Base-by-base conservation (phyloP, 23 red algal species). In the Pyropia yezoensis region DNA sequence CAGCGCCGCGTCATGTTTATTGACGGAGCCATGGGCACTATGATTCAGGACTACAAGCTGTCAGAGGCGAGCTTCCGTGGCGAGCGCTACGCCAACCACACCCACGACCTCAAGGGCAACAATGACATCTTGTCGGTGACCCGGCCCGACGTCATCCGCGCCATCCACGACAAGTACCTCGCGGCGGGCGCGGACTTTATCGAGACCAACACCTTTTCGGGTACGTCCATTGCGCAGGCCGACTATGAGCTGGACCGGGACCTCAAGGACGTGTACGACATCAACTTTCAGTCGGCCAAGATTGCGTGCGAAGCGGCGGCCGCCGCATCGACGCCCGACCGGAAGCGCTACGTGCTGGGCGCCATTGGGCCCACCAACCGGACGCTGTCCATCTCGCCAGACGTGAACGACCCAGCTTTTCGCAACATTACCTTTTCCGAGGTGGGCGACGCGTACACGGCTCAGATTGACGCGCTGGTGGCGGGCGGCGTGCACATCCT, bases 141-240 rank as follows among this genome's bases (percentile, higher is more conserved):
- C 26, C 64, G 71, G n/a, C 85, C 85, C 26, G 71, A 90, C 45
- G 61, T 90, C 62, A 90, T 90, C 66, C 74, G 79, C 22, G 57
- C 66, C 60, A 90, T 90, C 60, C 85, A 90, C 62, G 75, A 80
- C 18, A 39, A 78, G 52, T 90, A 81, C 49, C 76, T 90, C 18
- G 75, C 63, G 49, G 76, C 85, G 13, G 85, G 85, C 27, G 66
- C 85, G 20, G 85, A 90, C 75, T 90, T 90, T 30, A 29, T 90
- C 2, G 85, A 90, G 53, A 90, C 85, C 17, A 90, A 90, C 54
- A 90, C 85, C 11, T 90, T 90, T 68, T 90, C 85, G 26, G 85
- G 66, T 22, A 90, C 85, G 13, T 21, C 50, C 19, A 90, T 90
- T 27, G 85, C 85, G 8, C 85, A 90, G 50, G 85, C 85, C 16